Conservation (phyloP, 495 filamentous ascomycete genomes). For the Tuber indicum region DNA sequence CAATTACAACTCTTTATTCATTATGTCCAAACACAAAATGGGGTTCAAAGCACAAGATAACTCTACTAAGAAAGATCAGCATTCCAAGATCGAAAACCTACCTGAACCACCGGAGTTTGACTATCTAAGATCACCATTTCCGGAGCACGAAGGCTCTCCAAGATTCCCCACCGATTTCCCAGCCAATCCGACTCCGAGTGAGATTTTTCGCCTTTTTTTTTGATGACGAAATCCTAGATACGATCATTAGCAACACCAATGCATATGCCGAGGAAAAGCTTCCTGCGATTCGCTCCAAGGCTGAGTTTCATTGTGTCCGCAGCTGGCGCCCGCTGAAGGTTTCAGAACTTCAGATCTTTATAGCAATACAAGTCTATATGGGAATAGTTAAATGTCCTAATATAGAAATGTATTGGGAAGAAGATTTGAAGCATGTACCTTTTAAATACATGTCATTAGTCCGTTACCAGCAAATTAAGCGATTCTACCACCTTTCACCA, state of each 20-base stretch:
- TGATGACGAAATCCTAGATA: not conserved
- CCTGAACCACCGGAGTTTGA: not conserved
- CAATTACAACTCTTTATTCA: too few species aligned
- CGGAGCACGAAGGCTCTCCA: not conserved
- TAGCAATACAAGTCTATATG: not conserved
- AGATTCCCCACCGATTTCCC: not conserved
- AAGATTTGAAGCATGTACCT: too few species aligned
- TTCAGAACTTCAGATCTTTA: not conserved
- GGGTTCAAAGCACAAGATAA: not conserved
- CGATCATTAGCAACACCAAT: conserved; percentile 1
- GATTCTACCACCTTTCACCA: too few species aligned
- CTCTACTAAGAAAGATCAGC: not conserved
- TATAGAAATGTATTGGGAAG: too few species aligned
- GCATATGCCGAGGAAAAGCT: not conserved
- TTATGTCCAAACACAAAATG: too few species aligned
- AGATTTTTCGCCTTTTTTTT: conserved; percentile 5
- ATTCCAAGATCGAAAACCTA: not conserved
- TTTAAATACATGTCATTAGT: too few species aligned
- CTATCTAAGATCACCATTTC: not conserved
- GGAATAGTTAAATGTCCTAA: too few species aligned
- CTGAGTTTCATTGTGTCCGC: not conserved
- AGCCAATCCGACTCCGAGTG: not conserved
- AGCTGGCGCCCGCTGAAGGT: not conserved
- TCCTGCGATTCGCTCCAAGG: not conserved
- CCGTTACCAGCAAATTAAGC: too few species aligned